phyloP scores from a whole-genome alignment of 768 basidiomycete genomes.

The Filobasidium floriforme region DNA sequence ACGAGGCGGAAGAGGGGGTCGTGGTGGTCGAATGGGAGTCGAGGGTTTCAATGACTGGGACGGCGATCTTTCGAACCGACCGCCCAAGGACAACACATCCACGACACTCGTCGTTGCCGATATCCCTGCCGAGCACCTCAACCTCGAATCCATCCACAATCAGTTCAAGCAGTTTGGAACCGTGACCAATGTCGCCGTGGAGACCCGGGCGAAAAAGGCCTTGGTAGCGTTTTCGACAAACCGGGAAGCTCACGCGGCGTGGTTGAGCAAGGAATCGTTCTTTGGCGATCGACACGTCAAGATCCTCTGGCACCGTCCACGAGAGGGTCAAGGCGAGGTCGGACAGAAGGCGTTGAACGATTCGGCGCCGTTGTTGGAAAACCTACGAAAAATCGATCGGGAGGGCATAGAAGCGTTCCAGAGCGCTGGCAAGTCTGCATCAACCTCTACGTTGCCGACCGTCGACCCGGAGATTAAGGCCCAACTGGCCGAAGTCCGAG shows the following conservation, averaged over 20 bases:
- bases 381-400: conserved; percentile 47
- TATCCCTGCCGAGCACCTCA: conserved; percentile 76
- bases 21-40: conserved; percentile 24
- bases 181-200: conserved; percentile 85
- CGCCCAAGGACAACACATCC: conserved; percentile 33
- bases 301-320: conserved; percentile 87
- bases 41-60: conserved; percentile 24
- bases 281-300: conserved; percentile 92
- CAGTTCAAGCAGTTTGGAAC: conserved; percentile 91
- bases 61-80: conserved; percentile 27
- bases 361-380: conserved; percentile 67
- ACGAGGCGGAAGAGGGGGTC: conserved; percentile 22
- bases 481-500: conserved; percentile 31
- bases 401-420: conserved; percentile 28
- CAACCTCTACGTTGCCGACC: conserved; percentile 32
- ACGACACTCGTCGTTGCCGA: conserved; percentile 74
- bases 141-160: conserved; percentile 65
- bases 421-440: conserved; percentile 28
- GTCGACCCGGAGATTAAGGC: conserved; percentile 45
- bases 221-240: conserved; percentile 79
- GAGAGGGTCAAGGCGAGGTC: conserved; percentile 78
- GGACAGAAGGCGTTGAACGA: conserved; percentile 74
- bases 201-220: conserved; percentile 65
- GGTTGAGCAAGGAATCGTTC: conserved; percentile 90
- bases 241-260: conserved; percentile 75